Conservation (phyloP, 2,329 filamentous ascomycete species). For the Nectriaceae sp. region DNA sequence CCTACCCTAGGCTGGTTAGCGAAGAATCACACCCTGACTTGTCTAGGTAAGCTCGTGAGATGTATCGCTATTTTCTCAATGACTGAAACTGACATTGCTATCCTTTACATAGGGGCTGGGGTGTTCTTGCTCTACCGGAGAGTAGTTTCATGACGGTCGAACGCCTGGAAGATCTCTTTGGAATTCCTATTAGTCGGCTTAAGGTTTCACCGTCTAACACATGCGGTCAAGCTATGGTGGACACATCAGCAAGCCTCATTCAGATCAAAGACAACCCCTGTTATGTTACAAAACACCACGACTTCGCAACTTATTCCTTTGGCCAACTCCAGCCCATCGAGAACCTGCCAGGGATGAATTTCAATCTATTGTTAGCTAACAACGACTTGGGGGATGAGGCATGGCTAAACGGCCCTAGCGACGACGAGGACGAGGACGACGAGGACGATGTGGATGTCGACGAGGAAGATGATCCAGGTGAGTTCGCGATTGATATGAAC, state of each 20-base stretch:
- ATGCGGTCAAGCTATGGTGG: too few relatives aligned
- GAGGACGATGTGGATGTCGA: conserved; percentile 21
- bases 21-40: conserved; percentile 30
- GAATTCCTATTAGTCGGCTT: conserved; percentile 23
- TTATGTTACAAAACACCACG: too few relatives aligned
- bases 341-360: too few relatives aligned
- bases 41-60: conserved; percentile 27
- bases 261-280: too few relatives aligned
- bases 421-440: conserved; percentile 15
- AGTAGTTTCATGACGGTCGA: conserved; percentile 43
- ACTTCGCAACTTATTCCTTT: too few relatives aligned
- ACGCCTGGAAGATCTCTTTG: conserved; percentile 36
- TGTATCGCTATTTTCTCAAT: background rate
- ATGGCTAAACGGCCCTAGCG: too few relatives aligned
- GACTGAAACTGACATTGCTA: background rate
- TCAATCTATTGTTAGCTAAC: too few relatives aligned
- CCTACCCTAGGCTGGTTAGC: conserved; percentile 26
- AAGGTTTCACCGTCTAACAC: too few relatives aligned
- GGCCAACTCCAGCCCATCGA: too few relatives aligned
- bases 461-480: conserved; percentile 5
- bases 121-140: conserved; percentile 47
- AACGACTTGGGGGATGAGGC: too few relatives aligned
- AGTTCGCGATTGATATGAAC: too few relatives aligned
- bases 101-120: conserved; percentile 44
- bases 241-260: too few relatives aligned